phyloP scores from a whole-genome alignment of 1,284 basidiomycete genomes.

The Fereydounia khargensis region DNA sequence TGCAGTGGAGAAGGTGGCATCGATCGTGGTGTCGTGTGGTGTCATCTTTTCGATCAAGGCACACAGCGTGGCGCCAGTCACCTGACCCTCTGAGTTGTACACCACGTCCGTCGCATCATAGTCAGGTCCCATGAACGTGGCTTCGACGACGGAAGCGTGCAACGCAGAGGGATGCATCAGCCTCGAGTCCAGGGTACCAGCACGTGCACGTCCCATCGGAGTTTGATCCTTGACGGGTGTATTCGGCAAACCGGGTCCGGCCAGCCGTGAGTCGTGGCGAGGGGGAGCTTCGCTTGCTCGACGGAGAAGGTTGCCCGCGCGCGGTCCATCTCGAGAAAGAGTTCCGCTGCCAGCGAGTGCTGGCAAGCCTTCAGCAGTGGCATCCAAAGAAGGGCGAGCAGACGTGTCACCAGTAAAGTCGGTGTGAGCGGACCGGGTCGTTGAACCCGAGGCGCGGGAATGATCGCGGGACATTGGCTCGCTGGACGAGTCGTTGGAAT shows the following conservation, averaged over 20 bases:
- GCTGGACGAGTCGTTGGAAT: conserved; percentile 12
- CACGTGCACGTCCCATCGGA: too few relatives aligned
- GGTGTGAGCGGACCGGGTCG: conserved; percentile 29
- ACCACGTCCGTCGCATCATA: conserved; percentile 72
- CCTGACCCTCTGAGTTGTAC: conserved; percentile 82
- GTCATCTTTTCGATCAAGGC: conserved; percentile 93
- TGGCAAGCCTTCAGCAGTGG: too few relatives aligned
- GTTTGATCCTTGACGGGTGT: too few relatives aligned
- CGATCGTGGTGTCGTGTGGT: conserved; percentile 79
- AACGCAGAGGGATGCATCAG: background rate
- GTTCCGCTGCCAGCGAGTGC: too few relatives aligned
- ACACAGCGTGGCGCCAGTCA: conserved; percentile 84
- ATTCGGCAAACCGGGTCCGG: too few relatives aligned
- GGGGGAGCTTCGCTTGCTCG: too few relatives aligned
- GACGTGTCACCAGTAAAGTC: conserved; percentile 40
- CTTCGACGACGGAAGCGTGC: too few relatives aligned
- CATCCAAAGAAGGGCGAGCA: conserved; percentile 41
- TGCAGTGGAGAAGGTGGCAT: conserved; percentile 76
- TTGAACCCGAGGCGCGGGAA: conserved; percentile 26
- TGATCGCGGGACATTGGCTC: conserved; percentile 22
- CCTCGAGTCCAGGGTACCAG: background rate
- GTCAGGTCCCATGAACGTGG: conserved; percentile 29
- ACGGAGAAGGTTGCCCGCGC: too few relatives aligned
- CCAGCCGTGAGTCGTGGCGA: too few relatives aligned
- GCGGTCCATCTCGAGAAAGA: too few relatives aligned